Base-by-base conservation (phyloP, 441 rosid species). In the Raphanus hybrid region DNA sequence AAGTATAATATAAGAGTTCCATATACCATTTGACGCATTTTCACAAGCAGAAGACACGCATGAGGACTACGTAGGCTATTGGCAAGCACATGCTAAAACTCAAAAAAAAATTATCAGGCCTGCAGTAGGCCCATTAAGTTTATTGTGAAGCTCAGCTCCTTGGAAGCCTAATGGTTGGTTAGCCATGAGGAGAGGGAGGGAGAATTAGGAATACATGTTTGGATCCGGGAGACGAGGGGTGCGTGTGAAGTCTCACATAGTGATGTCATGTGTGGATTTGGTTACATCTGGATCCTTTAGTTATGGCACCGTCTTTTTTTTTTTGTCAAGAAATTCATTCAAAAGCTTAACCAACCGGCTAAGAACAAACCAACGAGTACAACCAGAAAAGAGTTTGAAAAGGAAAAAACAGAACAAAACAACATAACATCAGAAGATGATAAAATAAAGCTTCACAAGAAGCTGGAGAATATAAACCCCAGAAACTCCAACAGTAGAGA, bases 231-330 rank as follows among this genome's bases (percentile, higher is more conserved):
- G 26, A 3, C 15, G 43, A 8, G 55, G 48, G 48, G 48, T 29
- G 37, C 39, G 10, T 29, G 64, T 60, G 66, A 32, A 6, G 66
- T 62, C 66, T 11, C 64, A 20, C 32, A 58, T 58, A 32, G 63
- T 32, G 20, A 32, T 34, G 43, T 63, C 43, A 15, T 62, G 65
- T 32, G 12, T 62, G 23, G 26, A 15, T 29, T 62, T 32, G 45
- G 34, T 27, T 62, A 62, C 15, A 62, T 32, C 3, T 62, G 18
- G 43, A 37, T 37, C 39, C 39, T 35, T 35, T 35, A 35, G 39
- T 35, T 35, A 35, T 35, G 39, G 37, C 34, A 34, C 37, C 37
- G 37, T 5, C 7, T 41, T 18, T 18, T 18, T 18, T 18, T 18
- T 18, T 18, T 18, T 18, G 18, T 18, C 18, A 18, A 18, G 18